Conservation (phyloP, 805 yeast genomes). For the Myxozyma mucilagina region DNA sequence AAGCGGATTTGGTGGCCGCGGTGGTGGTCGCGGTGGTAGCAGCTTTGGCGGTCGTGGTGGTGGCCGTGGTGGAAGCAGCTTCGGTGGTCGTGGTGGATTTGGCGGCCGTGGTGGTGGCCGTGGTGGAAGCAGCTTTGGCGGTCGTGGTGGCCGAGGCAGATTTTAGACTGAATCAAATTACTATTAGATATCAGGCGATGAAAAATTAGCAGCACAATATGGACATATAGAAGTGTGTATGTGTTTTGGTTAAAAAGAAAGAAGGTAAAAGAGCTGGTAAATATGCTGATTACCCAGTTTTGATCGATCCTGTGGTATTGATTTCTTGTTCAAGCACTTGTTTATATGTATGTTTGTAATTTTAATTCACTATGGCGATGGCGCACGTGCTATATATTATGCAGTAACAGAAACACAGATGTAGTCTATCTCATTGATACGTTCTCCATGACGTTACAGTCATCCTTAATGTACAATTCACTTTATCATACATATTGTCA, state of each 20-base stretch:
- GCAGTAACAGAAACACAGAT: no score
- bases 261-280: neutral
- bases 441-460: no score
- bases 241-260: neutral
- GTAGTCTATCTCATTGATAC: neutral
- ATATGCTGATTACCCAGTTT: neutral
- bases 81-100: conserved; percentile 35
- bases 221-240: no score
- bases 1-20: conserved; percentile 42
- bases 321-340: neutral
- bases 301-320: neutral
- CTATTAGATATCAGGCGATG: neutral
- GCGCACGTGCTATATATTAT: conserved; percentile 2
- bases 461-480: no score
- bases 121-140: conserved; percentile 42
- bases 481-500: no score
- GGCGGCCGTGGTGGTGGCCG: conserved; percentile 35
- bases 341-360: neutral
- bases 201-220: neutral
- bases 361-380: neutral
- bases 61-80: conserved; percentile 34
- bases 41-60: conserved; percentile 41
- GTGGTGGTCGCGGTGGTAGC: conserved; percentile 36
- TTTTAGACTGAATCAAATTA: neutral
- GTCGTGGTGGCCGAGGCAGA: conserved; percentile 35